These are phyloP conservation scores for Alternaria consortialis DNA, from an alignment of 2,329 filamentous ascomycete genomes.

Conservation along the genomic window DNA sequence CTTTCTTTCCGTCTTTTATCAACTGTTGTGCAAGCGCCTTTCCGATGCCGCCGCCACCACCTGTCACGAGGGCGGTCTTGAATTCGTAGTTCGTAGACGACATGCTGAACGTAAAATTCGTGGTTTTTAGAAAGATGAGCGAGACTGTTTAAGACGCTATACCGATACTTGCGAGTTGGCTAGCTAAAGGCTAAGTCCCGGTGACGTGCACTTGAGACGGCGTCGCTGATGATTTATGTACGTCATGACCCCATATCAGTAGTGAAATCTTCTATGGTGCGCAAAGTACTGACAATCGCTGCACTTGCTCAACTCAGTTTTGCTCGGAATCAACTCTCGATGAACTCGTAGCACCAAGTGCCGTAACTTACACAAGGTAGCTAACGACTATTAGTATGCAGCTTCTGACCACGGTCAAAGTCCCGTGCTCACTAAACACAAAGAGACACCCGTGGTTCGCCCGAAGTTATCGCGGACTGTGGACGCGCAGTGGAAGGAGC, in stretches of 20 bases:
- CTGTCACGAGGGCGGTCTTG: conserved; percentile 55
- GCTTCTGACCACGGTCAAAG: background rate
- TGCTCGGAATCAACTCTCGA: background rate
- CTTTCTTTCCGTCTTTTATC: conserved; percentile 56
- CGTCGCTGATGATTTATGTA: conserved; percentile 1
- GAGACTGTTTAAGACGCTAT: background rate
- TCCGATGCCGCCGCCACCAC: conserved; percentile 64
- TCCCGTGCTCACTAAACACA: background rate
- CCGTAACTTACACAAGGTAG: background rate
- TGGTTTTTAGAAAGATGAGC: background rate
- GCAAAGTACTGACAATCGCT: background rate
- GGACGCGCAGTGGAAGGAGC: background rate
- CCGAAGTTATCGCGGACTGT: background rate
- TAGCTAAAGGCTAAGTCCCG: background rate
- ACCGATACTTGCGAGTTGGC: background rate
- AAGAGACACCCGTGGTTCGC: background rate
- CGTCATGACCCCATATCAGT: conserved; percentile 1
- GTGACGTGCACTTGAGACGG: background rate
- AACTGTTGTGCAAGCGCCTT: conserved; percentile 59
- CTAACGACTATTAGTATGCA: background rate
- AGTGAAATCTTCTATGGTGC: background rate
- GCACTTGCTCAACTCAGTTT: background rate
- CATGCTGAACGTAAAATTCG: conserved; percentile 17
- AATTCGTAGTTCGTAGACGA: conserved; percentile 43
- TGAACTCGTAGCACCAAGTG: background rate